Base-by-base conservation (phyloP, 768 basidiomycete species). In the Hirschioporus abietinus region DNA sequence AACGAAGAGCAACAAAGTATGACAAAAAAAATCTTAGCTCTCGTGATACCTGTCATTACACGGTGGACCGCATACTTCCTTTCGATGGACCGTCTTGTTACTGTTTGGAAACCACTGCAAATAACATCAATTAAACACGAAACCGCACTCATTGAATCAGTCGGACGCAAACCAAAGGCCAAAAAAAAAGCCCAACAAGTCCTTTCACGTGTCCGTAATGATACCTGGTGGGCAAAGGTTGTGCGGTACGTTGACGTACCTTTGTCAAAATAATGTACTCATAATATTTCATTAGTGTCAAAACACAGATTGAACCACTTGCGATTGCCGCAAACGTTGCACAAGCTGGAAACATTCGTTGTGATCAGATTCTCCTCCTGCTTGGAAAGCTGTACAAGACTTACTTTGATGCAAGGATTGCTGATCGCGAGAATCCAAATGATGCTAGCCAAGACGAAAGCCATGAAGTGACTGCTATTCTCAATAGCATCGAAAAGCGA, bases 261-360 rank as follows among this genome's bases (percentile, higher is more conserved):
- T 30, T 3, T 30, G 8, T 8, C 8, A 8, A 30, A 8, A 30
- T 3, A 30, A 30, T 8, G 8, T 30, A 30, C 2, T 30, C 30
- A 30, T 30, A 30, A 3, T 30, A 30, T 8, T 8, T 30, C 8
- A 8, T 3, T 30, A 73, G 73, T 9, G 64, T 72, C 25, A 52
- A 68, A 12, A 66, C 57, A 15, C 70, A 75, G 69, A 75, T 80
- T 34, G 35, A 70, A 27, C 80, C 78, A 17, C 76, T 82, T 27
- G 77, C 77, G 7, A 72, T 79, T 64, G 78, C 80, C 23, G 72
- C 77, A 7, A 78, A 79, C 68, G 68, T 78, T 58, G 66, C n/a
- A 7, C 58, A 62, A 58, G 63, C 68, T 8, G 65, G 42, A 30
- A 58, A 27, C 25, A 36, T 68, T 23, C 42, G 64, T 2, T 60